A percentile compares a stretch with the other conserved stretches of the same genome.
phyloP scores from a whole-genome alignment of 2,329 filamentous ascomycete genomes.

The Colletotrichum karsti region DNA sequence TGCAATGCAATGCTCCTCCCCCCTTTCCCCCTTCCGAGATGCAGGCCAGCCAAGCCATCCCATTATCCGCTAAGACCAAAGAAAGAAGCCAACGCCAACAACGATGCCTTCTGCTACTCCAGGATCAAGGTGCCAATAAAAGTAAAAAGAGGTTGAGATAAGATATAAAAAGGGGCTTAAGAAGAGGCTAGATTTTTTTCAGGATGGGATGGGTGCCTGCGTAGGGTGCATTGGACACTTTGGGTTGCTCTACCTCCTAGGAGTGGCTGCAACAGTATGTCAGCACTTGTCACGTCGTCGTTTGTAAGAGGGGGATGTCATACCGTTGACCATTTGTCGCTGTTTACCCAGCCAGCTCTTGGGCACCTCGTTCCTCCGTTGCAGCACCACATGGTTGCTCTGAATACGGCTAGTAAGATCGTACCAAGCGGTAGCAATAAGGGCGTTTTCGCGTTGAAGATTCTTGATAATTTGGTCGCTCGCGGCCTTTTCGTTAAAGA shows the following conservation, averaged over 20 bases:
- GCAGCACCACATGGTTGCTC: conserved; percentile 83
- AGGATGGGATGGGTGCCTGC: neutral
- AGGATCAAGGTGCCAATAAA: neutral
- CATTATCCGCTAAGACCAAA: neutral
- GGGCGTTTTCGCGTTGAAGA: conserved; percentile 78
- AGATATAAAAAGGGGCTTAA: neutral
- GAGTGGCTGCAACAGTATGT: conserved; percentile 29
- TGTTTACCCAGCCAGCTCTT: conserved; percentile 89
- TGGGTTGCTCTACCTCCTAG: conserved; percentile 27
- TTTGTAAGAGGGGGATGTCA: conserved; percentile 29
- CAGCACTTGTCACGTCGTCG: neutral
- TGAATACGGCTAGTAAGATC: conserved; percentile 81
- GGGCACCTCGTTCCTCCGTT: conserved; percentile 77
- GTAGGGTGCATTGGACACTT: neutral
- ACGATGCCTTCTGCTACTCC: neutral
- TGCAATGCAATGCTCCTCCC: conserved; percentile 19
- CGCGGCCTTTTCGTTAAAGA: conserved; percentile 49
- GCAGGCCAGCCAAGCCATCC: conserved; percentile 20
- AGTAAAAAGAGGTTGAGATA: neutral
- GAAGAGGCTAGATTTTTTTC: neutral
- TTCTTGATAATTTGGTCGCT: conserved; percentile 69
- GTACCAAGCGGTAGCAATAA: conserved; percentile 88
- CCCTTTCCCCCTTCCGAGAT: too few species aligned
- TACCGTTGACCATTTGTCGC: conserved; percentile 73
- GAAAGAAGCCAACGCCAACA: neutral